Evolutionary conservation across 2,329 filamentous ascomycete species (phyloP).

Genomic region (Anthostomella pinea): DNA sequence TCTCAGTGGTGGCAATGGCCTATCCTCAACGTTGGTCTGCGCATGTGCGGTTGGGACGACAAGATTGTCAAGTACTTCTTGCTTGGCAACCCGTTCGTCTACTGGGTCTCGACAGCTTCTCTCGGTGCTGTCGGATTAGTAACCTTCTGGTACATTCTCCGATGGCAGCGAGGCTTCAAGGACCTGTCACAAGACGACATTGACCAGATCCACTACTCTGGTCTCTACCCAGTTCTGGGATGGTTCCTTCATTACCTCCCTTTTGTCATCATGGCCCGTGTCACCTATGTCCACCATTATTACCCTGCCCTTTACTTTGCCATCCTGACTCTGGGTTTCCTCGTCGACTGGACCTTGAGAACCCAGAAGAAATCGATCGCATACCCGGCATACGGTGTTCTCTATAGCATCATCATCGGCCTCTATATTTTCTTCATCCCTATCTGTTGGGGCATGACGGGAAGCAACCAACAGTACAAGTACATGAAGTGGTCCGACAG

Average conservation of each 20-base stretch:
- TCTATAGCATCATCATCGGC: conserved; percentile 74
- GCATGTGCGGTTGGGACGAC: conserved; percentile 99
- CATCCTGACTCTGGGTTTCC: conserved; percentile 84
- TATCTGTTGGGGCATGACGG: conserved; percentile 95
- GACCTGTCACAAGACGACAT: conserved; percentile 79
- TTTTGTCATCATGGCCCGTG: conserved; percentile 95
- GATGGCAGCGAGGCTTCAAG: conserved; percentile 92
- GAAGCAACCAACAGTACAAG: conserved; percentile 75
- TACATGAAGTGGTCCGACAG: conserved; percentile 91
- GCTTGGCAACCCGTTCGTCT: conserved; percentile 91
- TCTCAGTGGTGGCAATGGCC: conserved; percentile 99
- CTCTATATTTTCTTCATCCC: conserved; percentile 89
- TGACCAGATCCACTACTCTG: conserved; percentile 92
- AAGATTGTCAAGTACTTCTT: conserved; percentile 97
- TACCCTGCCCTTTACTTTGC: conserved; percentile 98
- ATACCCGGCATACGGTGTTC: conserved; percentile 64
- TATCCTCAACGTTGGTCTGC: conserved; percentile 86
- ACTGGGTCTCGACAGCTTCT: conserved; percentile 87
- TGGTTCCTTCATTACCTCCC: conserved; percentile 97
- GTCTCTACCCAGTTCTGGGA: conserved; percentile 84
- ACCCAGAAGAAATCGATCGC: conserved; percentile 63
- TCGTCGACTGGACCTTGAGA: conserved; percentile 77
- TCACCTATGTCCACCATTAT: conserved; percentile 99
- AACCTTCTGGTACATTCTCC: conserved; percentile 79
- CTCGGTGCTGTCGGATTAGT: conserved; percentile 71